Conservation (phyloP, 305 asterid species). For the Petunia hybrid region DNA sequence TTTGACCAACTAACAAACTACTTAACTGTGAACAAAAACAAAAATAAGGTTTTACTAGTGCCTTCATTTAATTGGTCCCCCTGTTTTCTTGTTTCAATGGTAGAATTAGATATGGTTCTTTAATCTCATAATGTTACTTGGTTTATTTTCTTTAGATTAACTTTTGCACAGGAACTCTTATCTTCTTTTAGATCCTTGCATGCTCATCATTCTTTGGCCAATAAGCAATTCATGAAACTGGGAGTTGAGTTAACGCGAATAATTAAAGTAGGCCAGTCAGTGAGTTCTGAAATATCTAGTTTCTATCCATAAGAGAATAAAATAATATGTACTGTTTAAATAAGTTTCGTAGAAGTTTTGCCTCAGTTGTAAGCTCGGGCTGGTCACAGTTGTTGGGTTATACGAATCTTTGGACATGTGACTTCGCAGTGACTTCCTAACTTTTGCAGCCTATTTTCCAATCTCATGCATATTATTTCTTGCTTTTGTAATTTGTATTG, state of each 20-base stretch:
- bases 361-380: background rate
- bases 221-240: background rate
- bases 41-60: background rate
- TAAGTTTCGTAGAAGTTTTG: background rate
- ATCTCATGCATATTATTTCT: background rate
- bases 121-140: background rate
- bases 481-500: background rate
- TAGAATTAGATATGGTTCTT: background rate
- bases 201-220: background rate
- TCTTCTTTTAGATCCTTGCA: background rate
- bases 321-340: background rate
- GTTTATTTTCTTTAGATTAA: background rate
- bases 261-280: background rate
- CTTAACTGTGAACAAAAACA: background rate
- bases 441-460: background rate
- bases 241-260: background rate
- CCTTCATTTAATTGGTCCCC: background rate
- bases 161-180: background rate
- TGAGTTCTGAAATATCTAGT: background rate
- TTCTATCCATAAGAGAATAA: background rate
- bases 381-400: background rate
- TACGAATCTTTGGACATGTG: background rate
- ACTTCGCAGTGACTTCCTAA: background rate
- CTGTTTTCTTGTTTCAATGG: background rate
- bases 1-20: background rate